Percentiles rank a stretch among this genome's conserved stretches.
Conservation (phyloP, 768 basidiomycete species). For the Coprinopsis strossmayeri region DNA sequence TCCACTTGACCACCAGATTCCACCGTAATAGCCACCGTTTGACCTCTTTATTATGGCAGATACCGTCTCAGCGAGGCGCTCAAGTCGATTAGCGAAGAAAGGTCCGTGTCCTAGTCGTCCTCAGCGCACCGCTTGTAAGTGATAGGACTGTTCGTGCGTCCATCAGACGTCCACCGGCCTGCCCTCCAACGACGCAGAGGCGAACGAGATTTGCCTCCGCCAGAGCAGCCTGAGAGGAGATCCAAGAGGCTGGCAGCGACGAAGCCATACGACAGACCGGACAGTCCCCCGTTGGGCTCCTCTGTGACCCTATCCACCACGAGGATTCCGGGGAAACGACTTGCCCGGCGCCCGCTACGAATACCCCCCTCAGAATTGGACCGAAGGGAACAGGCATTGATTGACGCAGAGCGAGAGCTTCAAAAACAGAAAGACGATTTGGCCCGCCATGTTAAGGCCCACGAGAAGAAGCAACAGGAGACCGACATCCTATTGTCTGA, state of each 20-base stretch:
- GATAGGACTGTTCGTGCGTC: background rate
- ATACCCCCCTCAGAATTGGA: slow-evolving; percentile 33
- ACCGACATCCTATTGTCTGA: slow-evolving; percentile 32
- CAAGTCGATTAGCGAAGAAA: slow-evolving; percentile 2
- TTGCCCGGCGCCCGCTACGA: slow-evolving; percentile 32
- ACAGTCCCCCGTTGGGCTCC: background rate
- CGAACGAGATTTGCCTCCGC: background rate
- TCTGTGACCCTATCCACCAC: background rate
- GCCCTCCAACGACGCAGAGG: background rate
- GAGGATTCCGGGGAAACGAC: slow-evolving; percentile 15
- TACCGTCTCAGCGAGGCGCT: background rate
- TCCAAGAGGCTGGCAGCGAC: slow-evolving; percentile 1
- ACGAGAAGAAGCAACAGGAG: slow-evolving; percentile 37
- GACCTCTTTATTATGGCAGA: background rate
- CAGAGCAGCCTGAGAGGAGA: background rate
- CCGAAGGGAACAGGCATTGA: slow-evolving; percentile 28
- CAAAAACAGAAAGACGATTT: slow-evolving; percentile 28
- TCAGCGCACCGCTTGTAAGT: background rate
- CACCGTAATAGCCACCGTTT: too few relatives aligned
- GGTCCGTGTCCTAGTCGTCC: background rate
- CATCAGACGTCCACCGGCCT: slow-evolving; percentile 2
- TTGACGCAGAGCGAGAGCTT: slow-evolving; percentile 34
- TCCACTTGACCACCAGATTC: too few relatives aligned
- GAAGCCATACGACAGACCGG: slow-evolving; percentile 13
- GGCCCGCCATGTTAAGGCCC: slow-evolving; percentile 31